Conservation (phyloP, 805 yeast species). For the Saccharomycopsis sp. region DNA sequence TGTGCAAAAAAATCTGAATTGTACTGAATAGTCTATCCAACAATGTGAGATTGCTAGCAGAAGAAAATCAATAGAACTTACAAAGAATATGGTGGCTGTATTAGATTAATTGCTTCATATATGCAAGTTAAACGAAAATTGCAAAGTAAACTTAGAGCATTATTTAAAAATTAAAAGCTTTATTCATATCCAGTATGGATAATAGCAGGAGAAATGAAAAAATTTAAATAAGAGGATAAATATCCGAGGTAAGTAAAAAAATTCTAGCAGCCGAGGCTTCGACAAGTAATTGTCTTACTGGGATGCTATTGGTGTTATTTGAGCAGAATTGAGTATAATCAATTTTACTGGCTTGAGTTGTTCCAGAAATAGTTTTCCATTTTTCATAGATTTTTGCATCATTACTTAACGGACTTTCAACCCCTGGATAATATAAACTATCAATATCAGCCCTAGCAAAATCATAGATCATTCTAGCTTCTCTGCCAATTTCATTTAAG, state of each 20-base stretch:
- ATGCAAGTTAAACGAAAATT: no score
- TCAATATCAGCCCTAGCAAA: slow-evolving; percentile 29
- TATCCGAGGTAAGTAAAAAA: slow-evolving; percentile 28
- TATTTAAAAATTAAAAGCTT: no score
- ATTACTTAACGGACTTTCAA: slow-evolving; percentile 46
- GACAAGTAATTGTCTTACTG: slow-evolving; percentile 48
- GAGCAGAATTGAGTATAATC: slow-evolving; percentile 41
- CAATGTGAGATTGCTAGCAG: no score
- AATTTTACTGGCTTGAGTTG: slow-evolving; percentile 38
- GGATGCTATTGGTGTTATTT: slow-evolving; percentile 26
- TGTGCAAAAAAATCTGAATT: no score
- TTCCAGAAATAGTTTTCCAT: slow-evolving; percentile 52
- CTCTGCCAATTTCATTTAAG: slow-evolving; percentile 41
- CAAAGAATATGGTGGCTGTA: no score
- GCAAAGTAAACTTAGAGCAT: no score
- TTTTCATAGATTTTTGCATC: slow-evolving; percentile 39
- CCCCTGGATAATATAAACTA: slow-evolving; percentile 48
- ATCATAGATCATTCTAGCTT: slow-evolving; percentile 38
- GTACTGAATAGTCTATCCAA: no score
- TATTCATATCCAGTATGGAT: no score
- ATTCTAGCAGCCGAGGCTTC: slow-evolving; percentile 59
- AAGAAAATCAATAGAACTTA: no score
- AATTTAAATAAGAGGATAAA: neutral
- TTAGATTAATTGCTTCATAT: no score
- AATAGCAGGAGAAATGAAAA: neutral